phyloP scores from a whole-genome alignment of 192 early-diverging fungal genomes.

The Podila epicladia region DNA sequence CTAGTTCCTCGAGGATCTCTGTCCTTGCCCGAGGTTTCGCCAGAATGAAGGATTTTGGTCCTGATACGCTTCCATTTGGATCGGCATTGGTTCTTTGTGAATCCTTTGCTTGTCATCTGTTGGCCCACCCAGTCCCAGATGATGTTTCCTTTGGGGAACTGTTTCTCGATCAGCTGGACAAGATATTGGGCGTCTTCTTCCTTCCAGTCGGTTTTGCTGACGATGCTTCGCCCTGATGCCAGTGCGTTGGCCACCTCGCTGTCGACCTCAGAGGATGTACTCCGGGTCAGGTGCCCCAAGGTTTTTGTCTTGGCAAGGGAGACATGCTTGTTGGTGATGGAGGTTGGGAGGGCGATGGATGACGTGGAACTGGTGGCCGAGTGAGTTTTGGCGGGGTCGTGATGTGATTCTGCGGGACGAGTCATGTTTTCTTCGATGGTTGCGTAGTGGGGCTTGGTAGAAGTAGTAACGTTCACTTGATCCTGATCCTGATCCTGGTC shows the following conservation, averaged over 20 bases:
- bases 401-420: background rate
- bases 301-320: slow-evolving; percentile 40
- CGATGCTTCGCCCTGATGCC: slow-evolving; percentile 45
- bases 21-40: slow-evolving; percentile 24
- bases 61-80: slow-evolving; percentile 52
- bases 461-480: background rate
- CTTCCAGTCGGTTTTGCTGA: slow-evolving; percentile 51
- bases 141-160: slow-evolving; percentile 52
- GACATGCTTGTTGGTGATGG: slow-evolving; percentile 32
- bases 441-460: background rate
- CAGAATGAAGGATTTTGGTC: slow-evolving; percentile 37
- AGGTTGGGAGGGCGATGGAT: slow-evolving; percentile 9
- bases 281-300: slow-evolving; percentile 34
- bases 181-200: slow-evolving; percentile 47
- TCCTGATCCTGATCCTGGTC: slow-evolving; percentile 7
- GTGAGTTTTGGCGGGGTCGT: slow-evolving; percentile 14
- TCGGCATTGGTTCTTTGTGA: slow-evolving; percentile 47
- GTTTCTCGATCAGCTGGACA: slow-evolving; percentile 38
- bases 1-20: slow-evolving; percentile 6
- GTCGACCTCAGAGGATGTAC: slow-evolving; percentile 48
- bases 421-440: background rate
- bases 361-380: slow-evolving; percentile 36
- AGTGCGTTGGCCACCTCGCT: slow-evolving; percentile 41
- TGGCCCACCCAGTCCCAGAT: slow-evolving; percentile 54
- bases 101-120: slow-evolving; percentile 37